Evolutionary conservation across 2,329 filamentous ascomycete genomes (phyloP).

Genomic region (Paecilomyces niveus): DNA sequence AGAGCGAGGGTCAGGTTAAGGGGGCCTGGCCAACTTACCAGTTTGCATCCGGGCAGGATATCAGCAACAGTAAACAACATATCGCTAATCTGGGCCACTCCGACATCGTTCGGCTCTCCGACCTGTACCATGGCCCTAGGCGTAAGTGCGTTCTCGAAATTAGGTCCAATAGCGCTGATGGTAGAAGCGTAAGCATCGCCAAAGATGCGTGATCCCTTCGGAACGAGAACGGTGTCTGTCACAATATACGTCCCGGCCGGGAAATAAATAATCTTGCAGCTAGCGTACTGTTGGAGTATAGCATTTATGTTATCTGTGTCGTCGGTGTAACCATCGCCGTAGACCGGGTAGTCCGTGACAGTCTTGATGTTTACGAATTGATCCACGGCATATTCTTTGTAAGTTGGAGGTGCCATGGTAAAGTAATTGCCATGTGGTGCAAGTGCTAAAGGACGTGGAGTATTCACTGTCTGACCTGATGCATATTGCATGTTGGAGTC

Average conservation of each 20-base stretch:
- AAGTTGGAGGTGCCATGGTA: slow-evolving; percentile 37
- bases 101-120: slow-evolving; percentile 44
- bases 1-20: neutral
- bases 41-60: slow-evolving; percentile 35
- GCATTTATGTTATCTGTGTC: slow-evolving; percentile 32
- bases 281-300: slow-evolving; percentile 23
- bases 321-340: slow-evolving; percentile 37
- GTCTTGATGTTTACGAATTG: slow-evolving; percentile 43
- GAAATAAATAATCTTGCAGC: slow-evolving; percentile 25
- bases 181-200: slow-evolving; percentile 47
- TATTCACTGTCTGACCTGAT: slow-evolving; percentile 21
- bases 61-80: slow-evolving; percentile 47
- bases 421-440: slow-evolving; percentile 34
- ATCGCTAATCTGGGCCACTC: slow-evolving; percentile 45
- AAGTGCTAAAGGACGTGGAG: slow-evolving; percentile 23
- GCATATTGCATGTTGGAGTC: slow-evolving; percentile 19
- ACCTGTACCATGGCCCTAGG: slow-evolving; percentile 47
- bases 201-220: slow-evolving; percentile 43
- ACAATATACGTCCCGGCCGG: slow-evolving; percentile 35
- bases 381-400: slow-evolving; percentile 32
- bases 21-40: slow-evolving; percentile 13
- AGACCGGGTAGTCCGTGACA: slow-evolving; percentile 31
- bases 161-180: slow-evolving; percentile 43
- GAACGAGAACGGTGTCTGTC: slow-evolving; percentile 40
- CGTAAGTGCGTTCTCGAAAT: slow-evolving; percentile 36